Evolutionary conservation across 1,284 basidiomycete genomes (phyloP), one percentile per base, ranked within the genome.

Genomic region (Marasmius oreades): DNA sequence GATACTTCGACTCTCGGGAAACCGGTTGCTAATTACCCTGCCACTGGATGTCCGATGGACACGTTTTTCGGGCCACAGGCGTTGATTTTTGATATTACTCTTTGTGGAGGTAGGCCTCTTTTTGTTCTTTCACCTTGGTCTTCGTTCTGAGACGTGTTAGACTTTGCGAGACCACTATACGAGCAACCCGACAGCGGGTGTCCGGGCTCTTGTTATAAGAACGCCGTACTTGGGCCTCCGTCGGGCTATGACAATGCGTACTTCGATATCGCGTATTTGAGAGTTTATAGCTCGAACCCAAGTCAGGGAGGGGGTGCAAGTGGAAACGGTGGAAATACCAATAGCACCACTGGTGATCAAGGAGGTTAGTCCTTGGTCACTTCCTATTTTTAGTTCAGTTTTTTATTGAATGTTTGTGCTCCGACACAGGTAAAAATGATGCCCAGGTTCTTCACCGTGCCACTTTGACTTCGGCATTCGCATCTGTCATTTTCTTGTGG

Each of bases 31-130:
- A 85, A 85, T 62, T 92, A 84, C 79, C 80, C 85, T 1, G 70
- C 79, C 3, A 71, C 76, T 7, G 75, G 78, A 14, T 92, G 90
- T 68, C 71, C 79, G 52, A 77, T 88, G 34, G 70, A 73, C 55
- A 68, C 74, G 34, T 88, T 78, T 72, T 92, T 92, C 69, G 67
- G 76, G 45, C 70, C 84, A 0, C 87, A 91, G 64, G 74, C 80
- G 53, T 76, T 92, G 48, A 82, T 90, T 28, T 82, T 92, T 61
- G 83, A 87, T 67, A 90, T 90, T 58, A 88, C 89, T 1, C 79
- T 92, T 11, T 92, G 90, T 61, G 86, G 86, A 64, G 82, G 82
- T 85, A 59, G 39, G 39, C 20, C 7, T 16, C 7, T 42, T 20
- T 16, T n/a, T 20, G 11, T 42, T 42, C 16, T 18, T 1, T n/a